These are phyloP conservation scores for Ophiorrhiza pumila DNA, from an alignment of 257 asterid genomes.

Conservation along the genomic window DNA sequence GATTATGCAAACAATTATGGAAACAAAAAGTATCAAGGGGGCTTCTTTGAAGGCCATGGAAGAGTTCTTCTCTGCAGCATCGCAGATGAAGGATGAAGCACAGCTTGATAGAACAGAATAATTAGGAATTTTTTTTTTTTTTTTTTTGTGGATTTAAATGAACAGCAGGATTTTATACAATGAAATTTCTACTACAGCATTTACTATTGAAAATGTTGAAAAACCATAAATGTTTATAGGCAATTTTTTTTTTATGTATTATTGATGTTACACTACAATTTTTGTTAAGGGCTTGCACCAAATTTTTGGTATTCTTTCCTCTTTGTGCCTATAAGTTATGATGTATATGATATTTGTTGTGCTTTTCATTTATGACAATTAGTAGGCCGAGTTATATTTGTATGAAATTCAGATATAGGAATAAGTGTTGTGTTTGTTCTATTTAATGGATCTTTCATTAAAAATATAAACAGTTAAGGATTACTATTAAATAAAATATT, in stretches of 20 bases:
- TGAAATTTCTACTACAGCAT: not conserved
- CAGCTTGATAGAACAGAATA: conserved; percentile 12
- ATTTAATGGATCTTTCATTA: too few relatives aligned
- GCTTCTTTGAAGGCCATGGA: conserved; percentile 54
- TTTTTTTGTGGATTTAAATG: not conserved
- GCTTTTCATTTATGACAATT: not conserved
- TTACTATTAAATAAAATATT: too few relatives aligned
- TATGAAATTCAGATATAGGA: not conserved
- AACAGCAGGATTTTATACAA: not conserved
- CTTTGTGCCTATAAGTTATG: not conserved
- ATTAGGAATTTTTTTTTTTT: conserved; percentile 1
- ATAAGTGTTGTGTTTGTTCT: too few relatives aligned
- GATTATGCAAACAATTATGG: conserved; percentile 31
- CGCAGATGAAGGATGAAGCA: conserved; percentile 24
- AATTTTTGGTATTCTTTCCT: not conserved
- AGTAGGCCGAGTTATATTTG: not conserved
- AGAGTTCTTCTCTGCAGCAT: conserved; percentile 40
- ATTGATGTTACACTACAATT: not conserved
- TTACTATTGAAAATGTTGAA: not conserved
- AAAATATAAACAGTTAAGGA: too few relatives aligned
- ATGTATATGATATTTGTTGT: not conserved
- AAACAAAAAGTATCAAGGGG: conserved; percentile 36
- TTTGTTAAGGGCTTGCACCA: not conserved
- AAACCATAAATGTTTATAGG: not conserved
- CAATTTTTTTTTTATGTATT: not conserved